phyloP scores from a whole-genome alignment of 495 filamentous ascomycete genomes.

The Trichoderma gamsii region DNA sequence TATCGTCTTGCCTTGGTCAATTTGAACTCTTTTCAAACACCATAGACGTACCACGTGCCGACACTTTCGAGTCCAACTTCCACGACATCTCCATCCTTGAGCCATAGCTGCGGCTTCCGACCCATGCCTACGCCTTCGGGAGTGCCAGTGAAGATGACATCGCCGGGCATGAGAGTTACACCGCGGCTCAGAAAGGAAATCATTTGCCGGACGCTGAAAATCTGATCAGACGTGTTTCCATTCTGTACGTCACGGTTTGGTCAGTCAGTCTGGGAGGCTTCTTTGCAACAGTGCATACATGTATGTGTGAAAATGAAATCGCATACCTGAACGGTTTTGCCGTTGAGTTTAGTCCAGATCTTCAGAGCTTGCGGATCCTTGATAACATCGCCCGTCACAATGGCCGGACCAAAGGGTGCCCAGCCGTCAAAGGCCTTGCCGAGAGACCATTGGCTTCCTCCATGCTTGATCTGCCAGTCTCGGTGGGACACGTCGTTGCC shows the following conservation, averaged over 20 bases:
- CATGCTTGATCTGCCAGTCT: conserved; percentile 74
- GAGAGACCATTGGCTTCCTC: conserved; percentile 73
- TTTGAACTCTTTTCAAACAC: neutral
- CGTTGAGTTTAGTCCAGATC: conserved; percentile 68
- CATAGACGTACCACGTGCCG: conserved; percentile 32
- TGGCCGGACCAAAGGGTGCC: conserved; percentile 81
- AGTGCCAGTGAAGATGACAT: conserved; percentile 83
- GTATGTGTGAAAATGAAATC: neutral
- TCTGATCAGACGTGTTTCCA: conserved; percentile 71
- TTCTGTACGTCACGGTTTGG: conserved; percentile 33
- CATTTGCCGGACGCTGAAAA: conserved; percentile 69
- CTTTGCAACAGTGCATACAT: neutral
- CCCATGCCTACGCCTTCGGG: conserved; percentile 77
- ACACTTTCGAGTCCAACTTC: conserved; percentile 68
- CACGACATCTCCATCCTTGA: conserved; percentile 74
- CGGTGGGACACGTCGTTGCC: conserved; percentile 83
- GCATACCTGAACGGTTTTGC: conserved; percentile 53
- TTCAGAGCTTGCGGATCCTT: conserved; percentile 60
- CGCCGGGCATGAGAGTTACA: conserved; percentile 70
- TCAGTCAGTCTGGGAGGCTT: conserved; percentile 17
- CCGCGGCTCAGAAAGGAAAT: conserved; percentile 71
- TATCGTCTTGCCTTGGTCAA: neutral
- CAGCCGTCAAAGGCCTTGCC: conserved; percentile 86
- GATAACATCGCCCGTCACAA: conserved; percentile 62
- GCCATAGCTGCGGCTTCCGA: conserved; percentile 64